Evolutionary conservation across 768 basidiomycete genomes (phyloP).

Genomic region (Rhodotorula paludigena): DNA sequence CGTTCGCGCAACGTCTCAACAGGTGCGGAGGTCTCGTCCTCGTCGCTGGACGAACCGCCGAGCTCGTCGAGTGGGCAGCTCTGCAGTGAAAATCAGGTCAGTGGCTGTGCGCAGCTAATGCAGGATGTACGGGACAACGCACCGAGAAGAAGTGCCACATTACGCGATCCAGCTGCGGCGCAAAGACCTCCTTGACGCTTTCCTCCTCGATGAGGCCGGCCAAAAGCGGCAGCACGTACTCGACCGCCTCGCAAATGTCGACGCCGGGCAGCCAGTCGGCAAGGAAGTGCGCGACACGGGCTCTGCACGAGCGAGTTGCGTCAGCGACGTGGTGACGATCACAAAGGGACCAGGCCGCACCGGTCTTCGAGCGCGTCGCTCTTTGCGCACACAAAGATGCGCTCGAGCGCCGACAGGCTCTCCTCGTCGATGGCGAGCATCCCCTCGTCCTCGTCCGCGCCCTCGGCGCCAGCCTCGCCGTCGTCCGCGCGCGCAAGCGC

Average conservation of each 20-base stretch:
- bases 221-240: constrained; percentile 88
- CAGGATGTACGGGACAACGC: neutral
- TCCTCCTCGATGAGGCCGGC: constrained; percentile 59
- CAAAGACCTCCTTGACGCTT: constrained; percentile 40
- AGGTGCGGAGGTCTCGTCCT: neutral
- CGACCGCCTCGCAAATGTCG: constrained; percentile 77
- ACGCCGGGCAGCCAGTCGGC: constrained; percentile 70
- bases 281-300: constrained; percentile 78
- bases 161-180: constrained; percentile 68
- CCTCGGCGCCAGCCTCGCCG: neutral
- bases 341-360: constrained; percentile 2
- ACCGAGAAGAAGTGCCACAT: constrained; percentile 84
- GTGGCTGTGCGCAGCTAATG: neutral
- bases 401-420: constrained; percentile 74
- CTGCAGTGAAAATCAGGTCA: neutral
- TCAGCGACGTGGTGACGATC: neutral
- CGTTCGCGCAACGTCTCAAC: neutral
- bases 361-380: constrained; percentile 29
- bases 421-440: constrained; percentile 62
- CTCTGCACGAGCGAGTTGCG: constrained; percentile 47
- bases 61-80: constrained; percentile 36
- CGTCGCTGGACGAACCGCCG: neutral
- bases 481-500: constrained; percentile 16
- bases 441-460: constrained; percentile 6
- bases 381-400: constrained; percentile 53